Evolutionary conservation across 139 green algal genomes (phyloP), one percentile per base, ranked within the genome.

Genomic region (Tetradesmus lagerheimii): DNA sequence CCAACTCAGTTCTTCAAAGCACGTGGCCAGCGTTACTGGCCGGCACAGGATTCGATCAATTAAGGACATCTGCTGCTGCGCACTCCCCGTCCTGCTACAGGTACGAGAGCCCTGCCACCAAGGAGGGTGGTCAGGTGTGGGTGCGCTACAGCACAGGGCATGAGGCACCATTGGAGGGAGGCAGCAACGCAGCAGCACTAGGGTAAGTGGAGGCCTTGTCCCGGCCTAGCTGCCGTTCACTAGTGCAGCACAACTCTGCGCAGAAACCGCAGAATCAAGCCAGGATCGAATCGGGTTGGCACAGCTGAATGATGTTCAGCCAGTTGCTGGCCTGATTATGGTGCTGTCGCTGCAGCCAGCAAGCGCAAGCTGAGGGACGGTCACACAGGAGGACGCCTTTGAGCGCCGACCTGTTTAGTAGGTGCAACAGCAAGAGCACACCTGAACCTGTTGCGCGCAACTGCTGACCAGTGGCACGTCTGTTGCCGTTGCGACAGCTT

Each of bases 81-180:
- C 12, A 34, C 20, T 85, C 25, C 8, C 27, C 15, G 18, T 71
- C 1, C 34, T 76, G 82, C 82, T 80, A 29, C 80, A 95, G 93
- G 88, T 94, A 93, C 87, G 93, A 95, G 29, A 85, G 88, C 29
- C 41, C 90, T 8, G 88, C 92, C 14, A 77, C 91, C 45, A 95
- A 94, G 81, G 88, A 92, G 64, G 92, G 81, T 20, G 93, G 90
- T 15, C 79, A 92, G 31, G 81, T 93, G 1, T 95, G 93, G 93
- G 93, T 95, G 27, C 64, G 86, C 27, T 95, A 94, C 62, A 78
- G 90, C n/a, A 94, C 93, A 50, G 92, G 91, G 2, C 88, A 94
- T 78, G 93, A 95, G 74, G 93, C 93, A 25, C 93, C 92, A 0
- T 25, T 95, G 23, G 93, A 95, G 76, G 92, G 83, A 27, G 25